Percentiles rank a stretch among this genome's conserved stretches.
Evolutionary conservation across 176 grass and related monocot genomes (phyloP).

Genomic region (Triticum turgidum): DNA sequence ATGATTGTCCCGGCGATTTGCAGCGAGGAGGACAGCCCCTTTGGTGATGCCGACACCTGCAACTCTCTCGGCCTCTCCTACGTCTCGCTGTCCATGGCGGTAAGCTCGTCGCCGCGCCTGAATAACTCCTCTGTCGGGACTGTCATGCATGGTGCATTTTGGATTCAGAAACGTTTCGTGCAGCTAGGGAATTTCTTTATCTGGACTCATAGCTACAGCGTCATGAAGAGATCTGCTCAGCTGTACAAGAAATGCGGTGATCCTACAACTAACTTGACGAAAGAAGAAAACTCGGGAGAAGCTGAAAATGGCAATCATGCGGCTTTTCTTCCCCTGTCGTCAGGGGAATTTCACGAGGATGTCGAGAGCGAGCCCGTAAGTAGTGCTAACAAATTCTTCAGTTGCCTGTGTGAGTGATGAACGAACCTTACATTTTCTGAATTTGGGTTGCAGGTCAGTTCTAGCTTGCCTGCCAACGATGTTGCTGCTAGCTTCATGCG

Average conservation of each 20-base stretch:
- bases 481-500: neutral
- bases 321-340: slow-evolving; percentile 32
- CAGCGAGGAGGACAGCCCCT: slow-evolving; percentile 51
- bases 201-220: slow-evolving; percentile 37
- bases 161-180: neutral
- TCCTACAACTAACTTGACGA: neutral
- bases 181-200: slow-evolving; percentile 14
- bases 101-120: neutral
- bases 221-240: slow-evolving; percentile 44
- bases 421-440: neutral
- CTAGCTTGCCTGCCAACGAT: neutral
- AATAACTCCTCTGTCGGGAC: neutral
- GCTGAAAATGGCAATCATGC: neutral
- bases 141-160: neutral
- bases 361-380: neutral
- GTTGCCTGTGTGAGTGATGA: neutral
- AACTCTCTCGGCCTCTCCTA: slow-evolving; percentile 55
- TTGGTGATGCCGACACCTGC: slow-evolving; percentile 38
- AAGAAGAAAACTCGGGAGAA: slow-evolving; percentile 18
- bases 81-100: slow-evolving; percentile 57
- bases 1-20: slow-evolving; percentile 71
- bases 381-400: neutral
- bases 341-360: neutral
- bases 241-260: slow-evolving; percentile 13
- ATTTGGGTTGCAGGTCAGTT: neutral